These are phyloP conservation scores for Fragaria ananassa DNA, from an alignment of 306 rosid genomes.

Conservation along the genomic window DNA sequence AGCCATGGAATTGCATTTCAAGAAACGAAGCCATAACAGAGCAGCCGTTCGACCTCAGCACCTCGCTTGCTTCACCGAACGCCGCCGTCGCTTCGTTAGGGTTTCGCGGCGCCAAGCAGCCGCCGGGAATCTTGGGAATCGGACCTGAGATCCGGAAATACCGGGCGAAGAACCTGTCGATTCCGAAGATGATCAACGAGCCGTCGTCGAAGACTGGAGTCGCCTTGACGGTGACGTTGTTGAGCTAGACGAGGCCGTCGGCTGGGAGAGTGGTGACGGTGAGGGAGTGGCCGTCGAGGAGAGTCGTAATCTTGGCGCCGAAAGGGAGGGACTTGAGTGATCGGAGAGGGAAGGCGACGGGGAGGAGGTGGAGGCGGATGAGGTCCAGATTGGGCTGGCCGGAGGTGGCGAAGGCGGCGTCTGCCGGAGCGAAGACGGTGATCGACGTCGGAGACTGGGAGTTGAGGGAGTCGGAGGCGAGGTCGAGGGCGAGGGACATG, in stretches of 20 bases:
- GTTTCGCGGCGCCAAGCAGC: conserved; percentile 3
- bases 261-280: conserved; percentile 21
- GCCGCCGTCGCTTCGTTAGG: not conserved
- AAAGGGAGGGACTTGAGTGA: too few relatives aligned
- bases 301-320: conserved; percentile 51
- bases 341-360: too few relatives aligned
- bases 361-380: too few relatives aligned
- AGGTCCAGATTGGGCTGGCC: conserved; percentile 5
- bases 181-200: conserved; percentile 39
- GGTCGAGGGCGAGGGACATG: conserved; percentile 55
- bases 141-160: conserved; percentile 23
- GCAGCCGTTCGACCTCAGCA: conserved; percentile 34
- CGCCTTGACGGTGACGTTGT: conserved; percentile 40
- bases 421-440: conserved; percentile 30
- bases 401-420: conserved; percentile 21
- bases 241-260: conserved; percentile 31
- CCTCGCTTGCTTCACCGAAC: conserved; percentile 14
- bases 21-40: conserved; percentile 41
- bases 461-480: conserved; percentile 40
- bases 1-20: conserved; percentile 33
- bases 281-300: conserved; percentile 38
- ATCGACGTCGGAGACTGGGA: conserved; percentile 23
- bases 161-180: conserved; percentile 39
- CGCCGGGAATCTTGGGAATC: not conserved
- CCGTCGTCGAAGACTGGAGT: conserved; percentile 42